phyloP scores from a whole-genome alignment of 164 flowering plant species.

The Berberis thunbergii region DNA sequence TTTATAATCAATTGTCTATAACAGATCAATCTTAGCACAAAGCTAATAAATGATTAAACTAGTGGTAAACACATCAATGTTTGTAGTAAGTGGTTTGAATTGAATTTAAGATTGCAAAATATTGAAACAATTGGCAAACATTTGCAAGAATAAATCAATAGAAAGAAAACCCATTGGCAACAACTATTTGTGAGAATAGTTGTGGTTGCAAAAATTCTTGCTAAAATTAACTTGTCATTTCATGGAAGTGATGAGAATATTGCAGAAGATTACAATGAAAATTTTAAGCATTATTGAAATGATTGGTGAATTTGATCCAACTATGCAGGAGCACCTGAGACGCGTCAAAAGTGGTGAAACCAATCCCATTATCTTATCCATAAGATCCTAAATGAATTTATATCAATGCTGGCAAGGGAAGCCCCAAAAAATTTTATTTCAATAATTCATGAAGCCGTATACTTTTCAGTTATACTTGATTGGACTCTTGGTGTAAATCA shows the following conservation, averaged over 20 bases:
- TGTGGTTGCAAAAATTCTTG: not conserved
- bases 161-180: not conserved
- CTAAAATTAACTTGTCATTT: not conserved
- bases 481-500: conserved; percentile 17
- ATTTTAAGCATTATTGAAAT: not conserved
- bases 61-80: too few relatives aligned
- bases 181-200: not conserved
- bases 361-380: conserved; percentile 1
- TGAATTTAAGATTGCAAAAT: too few relatives aligned
- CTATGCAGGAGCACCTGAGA: not conserved
- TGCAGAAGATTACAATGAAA: not conserved
- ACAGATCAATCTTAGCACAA: too few relatives aligned
- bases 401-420: not conserved
- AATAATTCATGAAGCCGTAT: not conserved
- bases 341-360: not conserved
- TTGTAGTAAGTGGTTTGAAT: too few relatives aligned
- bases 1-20: too few relatives aligned
- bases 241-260: not conserved
- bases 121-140: too few relatives aligned
- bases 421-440: not conserved
- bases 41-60: too few relatives aligned
- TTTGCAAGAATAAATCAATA: not conserved
- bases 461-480: conserved; percentile 4
- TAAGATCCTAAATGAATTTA: conserved; percentile 3
- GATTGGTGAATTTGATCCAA: too few relatives aligned